Evolutionary conservation across 2,329 filamentous ascomycete species (phyloP).

Genomic region (Lomentospora prolificans): DNA sequence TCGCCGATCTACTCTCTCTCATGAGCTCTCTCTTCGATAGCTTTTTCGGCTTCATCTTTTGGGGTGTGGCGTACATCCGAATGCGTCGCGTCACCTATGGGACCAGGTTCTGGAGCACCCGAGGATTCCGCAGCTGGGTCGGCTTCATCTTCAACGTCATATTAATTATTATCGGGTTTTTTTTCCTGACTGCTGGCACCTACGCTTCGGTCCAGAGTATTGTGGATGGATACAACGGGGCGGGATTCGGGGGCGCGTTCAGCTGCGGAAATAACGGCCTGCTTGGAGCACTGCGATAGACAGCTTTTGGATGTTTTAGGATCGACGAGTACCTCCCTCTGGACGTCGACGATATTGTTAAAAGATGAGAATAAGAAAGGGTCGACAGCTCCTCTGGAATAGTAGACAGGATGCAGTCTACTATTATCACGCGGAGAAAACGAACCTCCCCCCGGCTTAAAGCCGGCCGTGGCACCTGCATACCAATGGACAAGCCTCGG

Average conservation of each 20-base stretch:
- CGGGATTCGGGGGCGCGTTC: not conserved
- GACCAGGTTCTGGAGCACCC: not conserved
- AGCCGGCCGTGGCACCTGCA: no score
- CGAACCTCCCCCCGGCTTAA: no score
- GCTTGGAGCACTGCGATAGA: no score
- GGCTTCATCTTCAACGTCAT: conserved; percentile 48
- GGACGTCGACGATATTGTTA: no score
- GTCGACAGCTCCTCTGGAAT: no score
- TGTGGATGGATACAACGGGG: conserved; percentile 25
- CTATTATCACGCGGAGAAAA: no score
- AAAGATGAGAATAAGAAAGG: no score
- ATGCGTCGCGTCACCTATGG: conserved; percentile 40
- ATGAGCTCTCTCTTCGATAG: conserved; percentile 89
- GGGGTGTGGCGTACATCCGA: conserved; percentile 70
- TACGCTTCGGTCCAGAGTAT: conserved; percentile 70
- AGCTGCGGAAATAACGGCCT: not conserved
- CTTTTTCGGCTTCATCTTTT: conserved; percentile 94
- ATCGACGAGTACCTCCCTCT: no score
- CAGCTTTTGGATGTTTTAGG: no score
- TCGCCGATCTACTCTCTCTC: conserved; percentile 64
- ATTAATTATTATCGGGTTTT: conserved; percentile 65
- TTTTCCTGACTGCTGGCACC: conserved; percentile 74
- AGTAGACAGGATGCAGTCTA: no score
- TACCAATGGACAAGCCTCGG: no score
- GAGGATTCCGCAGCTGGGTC: not conserved